phyloP scores from a whole-genome alignment of 352 stramenopile genomes.

The Pythium grandisporangium region DNA sequence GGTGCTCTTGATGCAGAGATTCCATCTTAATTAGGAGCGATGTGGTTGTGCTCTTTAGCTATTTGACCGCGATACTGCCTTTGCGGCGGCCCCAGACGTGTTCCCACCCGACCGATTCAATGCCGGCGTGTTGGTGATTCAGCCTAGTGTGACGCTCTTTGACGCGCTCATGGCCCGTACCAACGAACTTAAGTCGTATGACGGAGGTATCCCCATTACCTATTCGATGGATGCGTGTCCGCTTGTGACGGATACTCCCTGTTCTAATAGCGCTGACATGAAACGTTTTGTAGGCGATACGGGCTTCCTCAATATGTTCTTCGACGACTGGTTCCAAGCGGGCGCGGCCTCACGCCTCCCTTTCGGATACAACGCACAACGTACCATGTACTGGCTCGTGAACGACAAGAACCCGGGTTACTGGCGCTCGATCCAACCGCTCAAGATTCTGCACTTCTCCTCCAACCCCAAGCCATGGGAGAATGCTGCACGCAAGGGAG shows the following conservation, averaged over 20 bases:
- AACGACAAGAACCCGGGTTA: conserved; percentile 59
- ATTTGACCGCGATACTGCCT: conserved; percentile 42
- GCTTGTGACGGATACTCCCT: too few relatives aligned
- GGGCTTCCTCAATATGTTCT: conserved; percentile 84
- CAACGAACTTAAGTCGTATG: conserved; percentile 41
- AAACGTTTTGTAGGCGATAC: conserved; percentile 31
- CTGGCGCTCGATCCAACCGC: conserved; percentile 39
- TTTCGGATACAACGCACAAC: conserved; percentile 80
- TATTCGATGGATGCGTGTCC: neutral
- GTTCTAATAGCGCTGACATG: neutral
- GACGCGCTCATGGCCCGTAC: conserved; percentile 38
- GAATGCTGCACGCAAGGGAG: conserved; percentile 20
- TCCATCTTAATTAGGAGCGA: too few relatives aligned
- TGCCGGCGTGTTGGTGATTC: conserved; percentile 66
- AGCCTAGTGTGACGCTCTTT: conserved; percentile 33
- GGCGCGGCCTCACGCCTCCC: conserved; percentile 41
- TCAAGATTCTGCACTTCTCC: conserved; percentile 36
- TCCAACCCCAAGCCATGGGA: conserved; percentile 37
- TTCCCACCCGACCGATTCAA: conserved; percentile 85
- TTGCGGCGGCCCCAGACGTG: conserved; percentile 75
- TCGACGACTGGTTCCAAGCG: conserved; percentile 50
- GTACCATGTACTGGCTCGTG: conserved; percentile 76
- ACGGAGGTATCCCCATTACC: conserved; percentile 26
- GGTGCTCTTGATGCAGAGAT: too few relatives aligned
- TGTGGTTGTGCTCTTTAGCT: conserved; percentile 14